Evolutionary conservation across 441 rosid genomes (phyloP).

Genomic region (Erodium chrysanthum): DNA sequence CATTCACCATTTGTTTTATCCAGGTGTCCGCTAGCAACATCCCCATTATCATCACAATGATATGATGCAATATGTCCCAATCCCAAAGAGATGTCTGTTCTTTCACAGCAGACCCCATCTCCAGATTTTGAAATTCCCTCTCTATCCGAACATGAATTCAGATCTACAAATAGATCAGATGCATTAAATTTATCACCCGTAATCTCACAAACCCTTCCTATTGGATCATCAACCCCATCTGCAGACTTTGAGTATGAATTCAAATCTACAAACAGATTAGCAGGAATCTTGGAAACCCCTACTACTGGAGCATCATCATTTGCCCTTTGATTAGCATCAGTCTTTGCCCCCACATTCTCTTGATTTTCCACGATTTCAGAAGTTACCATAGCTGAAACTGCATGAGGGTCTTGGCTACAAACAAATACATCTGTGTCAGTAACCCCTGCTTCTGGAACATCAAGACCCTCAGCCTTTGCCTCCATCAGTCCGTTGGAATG

Average conservation of each 20-base stretch:
- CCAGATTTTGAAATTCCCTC: conserved; percentile 15
- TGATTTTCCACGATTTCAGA: conserved; percentile 16
- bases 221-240: not conserved
- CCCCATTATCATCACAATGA: not conserved
- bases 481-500: conserved; percentile 16
- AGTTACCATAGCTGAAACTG: conserved; percentile 3
- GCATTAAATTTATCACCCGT: conserved; percentile 8
- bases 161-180: conserved; percentile 26
- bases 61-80: not conserved
- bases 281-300: conserved; percentile 12
- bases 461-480: no score
- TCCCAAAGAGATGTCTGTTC: conserved; percentile 6
- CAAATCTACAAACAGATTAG: conserved; percentile 27
- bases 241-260: conserved; percentile 14
- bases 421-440: conserved; percentile 13
- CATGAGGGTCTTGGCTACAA: not conserved
- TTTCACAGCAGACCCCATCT: not conserved
- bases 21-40: not conserved
- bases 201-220: not conserved
- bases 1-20: not conserved
- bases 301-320: conserved; percentile 1
- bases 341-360: conserved; percentile 10
- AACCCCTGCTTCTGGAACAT: not conserved
- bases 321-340: conserved; percentile 9
- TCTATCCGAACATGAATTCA: conserved; percentile 18